Conservation (phyloP, 257 asterid species). For the Solanum ossicruentum region DNA sequence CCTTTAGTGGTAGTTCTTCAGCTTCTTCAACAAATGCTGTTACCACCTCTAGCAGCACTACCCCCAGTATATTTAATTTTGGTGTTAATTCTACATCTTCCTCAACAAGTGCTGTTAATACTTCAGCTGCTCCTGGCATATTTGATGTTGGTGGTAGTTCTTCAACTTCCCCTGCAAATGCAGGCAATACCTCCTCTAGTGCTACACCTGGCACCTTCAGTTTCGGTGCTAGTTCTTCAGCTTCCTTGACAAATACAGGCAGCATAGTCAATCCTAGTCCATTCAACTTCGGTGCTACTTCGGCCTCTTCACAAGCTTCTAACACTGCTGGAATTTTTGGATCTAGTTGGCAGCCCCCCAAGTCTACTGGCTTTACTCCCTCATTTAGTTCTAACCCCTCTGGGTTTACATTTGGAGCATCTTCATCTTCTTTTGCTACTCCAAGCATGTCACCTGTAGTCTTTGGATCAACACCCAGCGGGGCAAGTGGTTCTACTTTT, state of each 20-base stretch:
- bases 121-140: not conserved
- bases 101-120: not conserved
- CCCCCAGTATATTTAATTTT: constrained; percentile 22
- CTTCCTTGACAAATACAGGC: not conserved
- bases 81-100: constrained; percentile 9
- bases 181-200: constrained; percentile 17
- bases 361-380: constrained; percentile 20
- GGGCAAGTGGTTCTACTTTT: constrained; percentile 22
- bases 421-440: constrained; percentile 27
- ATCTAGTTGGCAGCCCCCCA: constrained; percentile 29
- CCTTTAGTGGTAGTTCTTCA: constrained; percentile 27
- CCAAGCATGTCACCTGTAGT: constrained; percentile 14
- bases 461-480: constrained; percentile 27
- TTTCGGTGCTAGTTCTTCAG: constrained; percentile 13
- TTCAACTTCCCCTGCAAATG: constrained; percentile 8
- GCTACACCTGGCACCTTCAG: constrained; percentile 17
- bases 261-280: not conserved
- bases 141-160: constrained; percentile 20
- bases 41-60: constrained; percentile 24
- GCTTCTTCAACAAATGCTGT: constrained; percentile 23
- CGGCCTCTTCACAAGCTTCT: not conserved
- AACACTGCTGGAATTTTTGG: constrained; percentile 11
- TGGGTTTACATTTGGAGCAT: constrained; percentile 39
- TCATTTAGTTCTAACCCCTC: constrained; percentile 37
- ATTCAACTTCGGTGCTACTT: constrained; percentile 15